A percentile compares a stretch with the other conserved stretches of the same genome.
These are phyloP conservation scores for Hemisphaericaspora xylanilytica DNA, from an alignment of 1,139 yeast genomes.

Conservation along the genomic window DNA sequence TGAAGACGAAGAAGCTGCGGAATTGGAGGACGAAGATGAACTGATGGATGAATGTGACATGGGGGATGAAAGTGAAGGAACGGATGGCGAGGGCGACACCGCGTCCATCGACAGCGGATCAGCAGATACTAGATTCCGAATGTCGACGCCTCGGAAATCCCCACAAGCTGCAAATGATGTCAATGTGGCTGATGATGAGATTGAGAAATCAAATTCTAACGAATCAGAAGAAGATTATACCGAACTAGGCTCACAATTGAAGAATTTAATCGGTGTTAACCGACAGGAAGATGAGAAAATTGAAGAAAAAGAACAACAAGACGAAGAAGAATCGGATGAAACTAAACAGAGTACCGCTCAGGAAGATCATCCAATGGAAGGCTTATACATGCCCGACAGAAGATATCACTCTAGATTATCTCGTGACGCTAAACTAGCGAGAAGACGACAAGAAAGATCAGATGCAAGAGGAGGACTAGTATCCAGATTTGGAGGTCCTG, in stretches of 20 bases:
- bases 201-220: conserved; percentile 7
- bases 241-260: conserved; percentile 2
- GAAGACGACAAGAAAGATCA: neutral
- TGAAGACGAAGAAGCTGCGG: conserved; percentile 3
- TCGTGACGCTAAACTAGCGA: neutral
- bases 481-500: neutral
- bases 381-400: conserved; percentile 1
- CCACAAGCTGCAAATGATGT: conserved; percentile 8
- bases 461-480: neutral
- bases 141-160: conserved; percentile 7
- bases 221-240: conserved; percentile 3
- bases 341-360: no score
- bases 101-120: conserved; percentile 17
- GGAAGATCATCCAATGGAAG: neutral
- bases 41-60: conserved; percentile 20
- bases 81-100: conserved; percentile 19
- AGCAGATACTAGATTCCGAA: conserved; percentile 6
- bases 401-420: neutral
- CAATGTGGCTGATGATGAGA: conserved; percentile 10
- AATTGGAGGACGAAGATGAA: conserved; percentile 11
- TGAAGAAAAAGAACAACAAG: no score
- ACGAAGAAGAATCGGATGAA: neutral
- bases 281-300: no score
- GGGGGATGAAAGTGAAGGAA: conserved; percentile 13
- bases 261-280: neutral